Evolutionary conservation across 306 rosid species (phyloP), one percentile per base, ranked within the genome.

Genomic region (Quercus mongolica): DNA sequence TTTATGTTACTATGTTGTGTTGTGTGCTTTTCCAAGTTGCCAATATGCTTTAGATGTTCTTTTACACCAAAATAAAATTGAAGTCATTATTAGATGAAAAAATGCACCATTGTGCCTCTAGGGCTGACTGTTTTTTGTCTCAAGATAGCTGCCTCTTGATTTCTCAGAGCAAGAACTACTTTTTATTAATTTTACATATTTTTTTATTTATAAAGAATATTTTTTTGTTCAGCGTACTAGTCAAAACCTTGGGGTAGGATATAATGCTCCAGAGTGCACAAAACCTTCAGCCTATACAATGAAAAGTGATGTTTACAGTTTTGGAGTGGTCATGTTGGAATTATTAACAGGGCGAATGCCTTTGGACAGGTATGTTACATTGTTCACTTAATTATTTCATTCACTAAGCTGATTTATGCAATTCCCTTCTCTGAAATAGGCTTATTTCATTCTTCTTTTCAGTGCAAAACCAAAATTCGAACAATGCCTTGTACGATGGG

Each of bases 261-360:
- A 92, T 79, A 90, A 86, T 76, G 97, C 98, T 64, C 98, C 98
- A 7, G 97, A 94, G 83, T 92, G 98, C 88, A 80, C 84, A 55
- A 82, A 77, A 55, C 91, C 91, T 57, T 87, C 90, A 3, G 93
- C 89, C 31, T 92, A 85, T 78, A 86, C 94, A 23, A 6, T 80
- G 74, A 94, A 87, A 87, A 92, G 97, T 81, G 98, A 94, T 67
- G 92, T 91, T 18, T 92, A 89, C 83, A 91, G 97, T 86, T 87
- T 89, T 71, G 97, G 98, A 75, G 96, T 92, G 75, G 98, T 94
- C 58, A 91, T 94, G 97, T 78, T 94, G 82, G 98, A 94, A 63
- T 78, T 94, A 71, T 83, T 94, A 79, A 91, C 98, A 7, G 98
- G 98, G 73, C 87, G 93, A 80, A 91, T 61, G 94, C 94, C 98